Percentiles rank a stretch among this genome's conserved stretches.
Evolutionary conservation across 2,329 filamentous ascomycete genomes (phyloP).

Genomic region (Eurotiales sp.): DNA sequence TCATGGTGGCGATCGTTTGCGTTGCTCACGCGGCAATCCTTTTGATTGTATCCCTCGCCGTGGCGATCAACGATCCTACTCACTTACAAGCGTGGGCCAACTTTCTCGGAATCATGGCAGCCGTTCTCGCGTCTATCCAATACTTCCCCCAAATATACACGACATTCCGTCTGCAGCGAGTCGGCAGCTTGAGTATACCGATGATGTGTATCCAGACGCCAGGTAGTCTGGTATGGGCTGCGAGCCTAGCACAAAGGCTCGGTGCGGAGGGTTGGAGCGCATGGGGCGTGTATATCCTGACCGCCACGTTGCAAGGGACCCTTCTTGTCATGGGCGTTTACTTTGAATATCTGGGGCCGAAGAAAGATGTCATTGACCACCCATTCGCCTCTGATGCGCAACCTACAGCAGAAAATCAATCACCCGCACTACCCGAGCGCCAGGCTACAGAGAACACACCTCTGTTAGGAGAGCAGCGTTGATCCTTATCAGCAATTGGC

Average conservation of each 20-base stretch:
- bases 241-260: constrained; percentile 73
- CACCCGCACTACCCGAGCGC: neutral
- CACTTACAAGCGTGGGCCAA: constrained; percentile 78
- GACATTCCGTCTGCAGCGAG: constrained; percentile 78
- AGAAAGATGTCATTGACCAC: constrained; percentile 38
- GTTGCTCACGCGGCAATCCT: constrained; percentile 72
- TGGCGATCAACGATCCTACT: constrained; percentile 60
- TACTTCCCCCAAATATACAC: constrained; percentile 95
- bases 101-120: constrained; percentile 73
- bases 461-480: constrained; percentile 4
- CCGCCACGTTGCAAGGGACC: constrained; percentile 77
- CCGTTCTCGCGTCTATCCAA: constrained; percentile 76
- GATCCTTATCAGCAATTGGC: neutral
- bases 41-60: constrained; percentile 59
- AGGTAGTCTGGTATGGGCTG: constrained; percentile 84
- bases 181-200: constrained; percentile 86
- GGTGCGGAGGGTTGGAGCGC: constrained; percentile 88
- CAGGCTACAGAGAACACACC: constrained; percentile 4
- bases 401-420: neutral
- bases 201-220: constrained; percentile 99
- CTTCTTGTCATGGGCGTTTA: constrained; percentile 75
- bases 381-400: constrained; percentile 3
- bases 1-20: constrained; percentile 68
- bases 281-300: constrained; percentile 88
- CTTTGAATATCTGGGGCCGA: constrained; percentile 52